Evolutionary conservation across 495 filamentous ascomycete genomes (phyloP), one percentile per base, ranked within the genome.

Genomic region (Trypethelium eluteriae): DNA sequence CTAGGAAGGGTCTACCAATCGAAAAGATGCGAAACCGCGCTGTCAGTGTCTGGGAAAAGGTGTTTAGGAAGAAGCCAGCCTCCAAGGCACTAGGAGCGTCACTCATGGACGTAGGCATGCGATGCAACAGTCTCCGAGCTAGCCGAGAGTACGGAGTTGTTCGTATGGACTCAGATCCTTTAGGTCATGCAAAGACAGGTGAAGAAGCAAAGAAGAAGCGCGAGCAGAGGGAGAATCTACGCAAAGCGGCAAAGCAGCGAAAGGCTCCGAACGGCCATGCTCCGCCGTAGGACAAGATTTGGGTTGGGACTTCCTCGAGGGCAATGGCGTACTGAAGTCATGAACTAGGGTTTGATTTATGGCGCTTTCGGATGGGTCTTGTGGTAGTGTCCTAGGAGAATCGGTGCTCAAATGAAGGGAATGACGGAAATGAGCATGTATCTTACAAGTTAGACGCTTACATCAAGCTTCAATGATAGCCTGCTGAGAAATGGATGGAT

Each of bases 81-180:
- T 59, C 53, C 53, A 59, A 59, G 32, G 53, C 53, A 9, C 25
- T 59, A 18, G 53, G 53, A 3, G 53, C 53, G 11, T 36, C 53
- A 59, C 53, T 59, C 32, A 35, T 14, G 14, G 25, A 10, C 53
- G 16, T 16, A 5, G 5, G 10, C 49, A 18, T 53, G 25, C n/a
- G 16, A 18, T 11, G n/a, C 9, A 53, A 5, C 16, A 5, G 49
- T 16, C 10, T 18, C 25, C 49, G 49, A 14, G 49, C 10, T 53
- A 11, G 49, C 49, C 9, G 16, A 18, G 12, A 53, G 12, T 5
- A 14, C 49, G 12, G 49, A 1, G 49, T 7, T 25, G 2, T 53
- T n/a, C 11, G 16, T 18, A 5, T 25, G 10, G 7, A 59, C 3
- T 18, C 11, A 2, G 32, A 59, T 5, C 10, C 18, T 3, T 1